Conservation (phyloP, 1,284 basidiomycete species). For the Paramarasmius palmivorus region DNA sequence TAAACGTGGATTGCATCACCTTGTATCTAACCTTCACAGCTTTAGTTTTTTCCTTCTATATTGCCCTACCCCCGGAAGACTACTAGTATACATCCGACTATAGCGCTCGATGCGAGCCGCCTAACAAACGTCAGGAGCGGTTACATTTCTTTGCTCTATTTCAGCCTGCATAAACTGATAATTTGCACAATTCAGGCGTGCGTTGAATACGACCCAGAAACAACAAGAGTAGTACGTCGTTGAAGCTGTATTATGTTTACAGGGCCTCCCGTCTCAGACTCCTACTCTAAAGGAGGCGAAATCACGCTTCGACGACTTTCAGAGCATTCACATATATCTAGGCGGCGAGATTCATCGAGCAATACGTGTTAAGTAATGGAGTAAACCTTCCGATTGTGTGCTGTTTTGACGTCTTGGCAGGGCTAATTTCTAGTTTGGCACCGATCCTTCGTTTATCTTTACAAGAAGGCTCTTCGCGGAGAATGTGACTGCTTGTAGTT, state of each 20-base stretch:
- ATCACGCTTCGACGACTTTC: constrained; percentile 35
- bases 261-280: constrained; percentile 19
- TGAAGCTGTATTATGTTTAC: constrained; percentile 32
- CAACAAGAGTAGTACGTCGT: constrained; percentile 29
- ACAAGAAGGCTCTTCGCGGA: constrained; percentile 31
- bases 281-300: constrained; percentile 18
- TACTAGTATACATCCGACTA: too few relatives aligned
- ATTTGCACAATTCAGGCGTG: constrained; percentile 7
- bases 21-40: too few relatives aligned
- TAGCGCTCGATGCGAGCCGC: too few relatives aligned
- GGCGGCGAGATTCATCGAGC: constrained; percentile 28
- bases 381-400: too few relatives aligned
- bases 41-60: too few relatives aligned
- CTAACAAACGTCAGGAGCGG: too few relatives aligned
- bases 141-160: too few relatives aligned
- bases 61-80: too few relatives aligned
- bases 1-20: too few relatives aligned
- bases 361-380: constrained; percentile 18
- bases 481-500: constrained; percentile 42
- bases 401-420: constrained; percentile 19
- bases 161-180: too few relatives aligned
- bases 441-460: constrained; percentile 31
- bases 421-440: constrained; percentile 44
- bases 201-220: constrained; percentile 16
- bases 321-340: constrained; percentile 25